phyloP scores from a whole-genome alignment of 306 rosid genomes.

The Lathyrus sativus region DNA sequence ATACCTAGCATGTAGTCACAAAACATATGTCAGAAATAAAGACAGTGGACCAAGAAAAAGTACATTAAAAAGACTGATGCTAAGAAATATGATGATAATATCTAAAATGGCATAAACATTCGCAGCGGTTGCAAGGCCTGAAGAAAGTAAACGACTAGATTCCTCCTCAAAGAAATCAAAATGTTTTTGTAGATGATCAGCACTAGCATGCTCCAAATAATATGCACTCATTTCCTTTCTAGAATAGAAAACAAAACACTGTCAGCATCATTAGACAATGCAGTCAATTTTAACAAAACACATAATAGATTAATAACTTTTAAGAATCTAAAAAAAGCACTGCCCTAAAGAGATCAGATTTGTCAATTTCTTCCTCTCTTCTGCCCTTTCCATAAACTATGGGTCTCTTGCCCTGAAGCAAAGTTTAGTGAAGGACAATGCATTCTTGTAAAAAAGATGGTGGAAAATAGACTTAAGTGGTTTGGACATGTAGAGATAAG shows the following conservation, averaged over 20 bases:
- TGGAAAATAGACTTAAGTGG: too few relatives aligned
- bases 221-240: too few relatives aligned
- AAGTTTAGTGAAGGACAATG: too few relatives aligned
- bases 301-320: too few relatives aligned
- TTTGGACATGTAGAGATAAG: too few relatives aligned
- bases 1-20: constrained; percentile 82
- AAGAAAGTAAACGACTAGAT: constrained; percentile 74
- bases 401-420: background rate
- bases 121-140: constrained; percentile 92
- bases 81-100: constrained; percentile 23
- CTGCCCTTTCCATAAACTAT: background rate
- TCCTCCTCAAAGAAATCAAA: constrained; percentile 92
- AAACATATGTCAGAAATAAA: constrained; percentile 42
- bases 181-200: constrained; percentile 77
- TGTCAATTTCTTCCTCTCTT: constrained; percentile 18
- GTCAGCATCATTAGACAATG: constrained; percentile 24
- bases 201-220: constrained; percentile 83
- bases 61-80: constrained; percentile 20
- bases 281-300: too few relatives aligned
- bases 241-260: too few relatives aligned
- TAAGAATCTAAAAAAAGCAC: background rate
- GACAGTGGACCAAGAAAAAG: constrained; percentile 25
- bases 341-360: background rate
- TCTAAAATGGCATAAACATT: constrained; percentile 47
- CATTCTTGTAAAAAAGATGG: too few relatives aligned